Evolutionary conservation across 2,329 filamentous ascomycete species (phyloP).

Genomic region (Aspergillus sergii): DNA sequence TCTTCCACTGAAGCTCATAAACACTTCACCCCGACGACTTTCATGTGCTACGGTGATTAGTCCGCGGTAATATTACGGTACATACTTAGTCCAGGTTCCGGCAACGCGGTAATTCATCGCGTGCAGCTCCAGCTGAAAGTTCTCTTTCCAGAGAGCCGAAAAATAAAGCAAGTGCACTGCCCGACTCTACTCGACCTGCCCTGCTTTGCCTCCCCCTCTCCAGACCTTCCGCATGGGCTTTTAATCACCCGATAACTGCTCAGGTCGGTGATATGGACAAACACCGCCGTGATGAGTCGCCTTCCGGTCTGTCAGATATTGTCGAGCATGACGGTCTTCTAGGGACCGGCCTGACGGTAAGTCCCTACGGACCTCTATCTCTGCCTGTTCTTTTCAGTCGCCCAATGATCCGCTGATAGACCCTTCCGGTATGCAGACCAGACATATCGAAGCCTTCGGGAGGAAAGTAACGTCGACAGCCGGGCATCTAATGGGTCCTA

Average conservation of each 20-base stretch:
- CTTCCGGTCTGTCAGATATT: constrained; percentile 44
- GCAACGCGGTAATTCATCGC: constrained; percentile 35
- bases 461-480: constrained; percentile 95
- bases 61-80: constrained; percentile 6
- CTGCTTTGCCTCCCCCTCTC: constrained; percentile 16
- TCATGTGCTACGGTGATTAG: neutral
- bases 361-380: constrained; percentile 11
- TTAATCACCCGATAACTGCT: constrained; percentile 25
- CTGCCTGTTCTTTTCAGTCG: constrained; percentile 8
- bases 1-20: neutral
- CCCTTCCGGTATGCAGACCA: constrained; percentile 59
- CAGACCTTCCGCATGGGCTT: constrained; percentile 29
- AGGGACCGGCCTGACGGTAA: constrained; percentile 52
- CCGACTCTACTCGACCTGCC: constrained; percentile 11
- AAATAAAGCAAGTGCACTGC: neutral
- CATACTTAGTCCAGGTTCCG: neutral
- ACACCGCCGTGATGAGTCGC: constrained; percentile 49
- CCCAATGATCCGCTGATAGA: constrained; percentile 17
- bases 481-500: constrained; percentile 78
- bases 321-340: constrained; percentile 49
- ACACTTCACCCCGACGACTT: neutral
- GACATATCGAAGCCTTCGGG: constrained; percentile 87
- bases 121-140: constrained; percentile 19
- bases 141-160: constrained; percentile 5
- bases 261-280: constrained; percentile 44